Conservation (phyloP, 1,139 yeast species). For the Hemisphaericaspora xylanilytica region DNA sequence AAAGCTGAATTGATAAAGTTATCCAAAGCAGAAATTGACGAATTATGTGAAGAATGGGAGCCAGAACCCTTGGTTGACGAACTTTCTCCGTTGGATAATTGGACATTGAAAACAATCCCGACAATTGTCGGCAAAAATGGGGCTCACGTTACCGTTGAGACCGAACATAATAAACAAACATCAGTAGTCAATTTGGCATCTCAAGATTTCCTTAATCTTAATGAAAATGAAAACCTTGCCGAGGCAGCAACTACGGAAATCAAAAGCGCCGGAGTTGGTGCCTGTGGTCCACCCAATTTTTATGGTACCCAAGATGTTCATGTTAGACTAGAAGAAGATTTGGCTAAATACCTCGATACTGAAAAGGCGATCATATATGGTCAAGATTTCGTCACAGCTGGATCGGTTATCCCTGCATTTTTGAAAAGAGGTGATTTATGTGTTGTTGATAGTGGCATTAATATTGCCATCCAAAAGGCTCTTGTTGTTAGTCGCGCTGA, state of each 20-base stretch:
- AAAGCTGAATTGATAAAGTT: slow-evolving; percentile 70
- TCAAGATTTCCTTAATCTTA: slow-evolving; percentile 60
- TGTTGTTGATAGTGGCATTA: slow-evolving; percentile 81
- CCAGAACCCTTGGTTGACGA: slow-evolving; percentile 78
- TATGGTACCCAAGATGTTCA: slow-evolving; percentile 96
- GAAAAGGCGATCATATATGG: slow-evolving; percentile 85
- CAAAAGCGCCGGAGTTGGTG: slow-evolving; percentile 84
- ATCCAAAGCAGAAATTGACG: slow-evolving; percentile 70
- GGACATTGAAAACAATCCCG: slow-evolving; percentile 67
- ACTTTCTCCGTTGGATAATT: slow-evolving; percentile 49
- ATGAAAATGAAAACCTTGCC: slow-evolving; percentile 45
- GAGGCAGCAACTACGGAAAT: slow-evolving; percentile 61
- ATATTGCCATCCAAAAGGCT: slow-evolving; percentile 83
- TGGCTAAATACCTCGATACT: slow-evolving; percentile 71
- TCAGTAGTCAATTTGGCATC: slow-evolving; percentile 62
- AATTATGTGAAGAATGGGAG: slow-evolving; percentile 83
- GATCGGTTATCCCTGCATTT: slow-evolving; percentile 97
- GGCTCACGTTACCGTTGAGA: slow-evolving; percentile 39
- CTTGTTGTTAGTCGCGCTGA: slow-evolving; percentile 83
- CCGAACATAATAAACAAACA: not conserved
- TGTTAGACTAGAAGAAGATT: slow-evolving; percentile 70
- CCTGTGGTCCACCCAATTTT: slow-evolving; percentile 98
- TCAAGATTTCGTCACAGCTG: slow-evolving; percentile 86
- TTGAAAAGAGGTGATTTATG: slow-evolving; percentile 92
- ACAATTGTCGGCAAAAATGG: slow-evolving; percentile 56